Evolutionary conservation across 2,329 filamentous ascomycete genomes (phyloP), one percentile per base, ranked within the genome.

Genomic region (Pseudogymnoascus sp.): DNA sequence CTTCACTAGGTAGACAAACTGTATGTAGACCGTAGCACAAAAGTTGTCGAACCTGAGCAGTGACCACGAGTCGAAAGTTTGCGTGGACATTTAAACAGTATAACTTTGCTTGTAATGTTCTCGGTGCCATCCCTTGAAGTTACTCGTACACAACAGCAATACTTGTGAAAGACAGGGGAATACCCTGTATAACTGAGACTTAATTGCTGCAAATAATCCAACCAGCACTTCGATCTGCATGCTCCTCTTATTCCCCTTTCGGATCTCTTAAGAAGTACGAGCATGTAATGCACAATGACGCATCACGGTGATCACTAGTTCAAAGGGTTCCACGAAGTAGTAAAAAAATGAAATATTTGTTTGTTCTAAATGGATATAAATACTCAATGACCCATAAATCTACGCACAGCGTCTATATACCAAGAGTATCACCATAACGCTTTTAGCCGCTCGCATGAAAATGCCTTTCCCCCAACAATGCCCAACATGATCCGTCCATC

Each of bases 381-480:
- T 54, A 33, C 13, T 54, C n/a, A 10, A 54, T 33, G 21, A 29
- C 29, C 31, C 31, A 33, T 17, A 54, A 33, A 33, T 54, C 47
- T 33, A 54, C 29, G 47, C 47, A 54, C 47, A 54, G 29, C 47
- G 47, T 54, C 47, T 54, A 33, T 54, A 54, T 54, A 54, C 44
- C 40, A 54, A 54, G 47, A 54, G 44, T 17, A 29, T 54, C 47
- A 54, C 47, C 47, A 10, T 54, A 54, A 54, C 47, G 47, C 47
- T 54, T 54, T 54, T 54, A 54, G n/a, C 47, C 47, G 29, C 47
- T 54, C 47, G 47, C 29, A 54, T 54, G 29, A 33, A 54, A 54
- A 54, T 54, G 47, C 47, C 47, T 54, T 54, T 9, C 29, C 47
- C 35, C 47, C 47, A 54, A 54, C 29, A 54, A 54, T 54, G 29